Conservation (phyloP, 768 basidiomycete species). For the Suillus sp. region DNA sequence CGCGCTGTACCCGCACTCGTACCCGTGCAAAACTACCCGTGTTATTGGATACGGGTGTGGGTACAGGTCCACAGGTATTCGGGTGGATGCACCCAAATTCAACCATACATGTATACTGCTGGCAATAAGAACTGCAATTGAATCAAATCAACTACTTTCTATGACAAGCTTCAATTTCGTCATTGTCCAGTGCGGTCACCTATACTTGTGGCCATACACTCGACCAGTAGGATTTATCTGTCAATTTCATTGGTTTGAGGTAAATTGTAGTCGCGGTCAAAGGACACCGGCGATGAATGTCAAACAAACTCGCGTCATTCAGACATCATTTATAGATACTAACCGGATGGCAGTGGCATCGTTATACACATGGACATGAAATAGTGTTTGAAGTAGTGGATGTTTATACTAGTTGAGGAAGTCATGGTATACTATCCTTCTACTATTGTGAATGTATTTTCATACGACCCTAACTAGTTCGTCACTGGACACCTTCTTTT, state of each 20-base stretch:
- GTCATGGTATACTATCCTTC: neutral
- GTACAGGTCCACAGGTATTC: too few species aligned
- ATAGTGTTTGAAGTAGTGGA: neutral
- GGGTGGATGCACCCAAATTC: too few species aligned
- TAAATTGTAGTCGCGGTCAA: neutral
- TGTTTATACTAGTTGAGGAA: neutral
- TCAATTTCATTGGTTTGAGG: neutral
- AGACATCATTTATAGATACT: neutral
- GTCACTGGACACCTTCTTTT: constrained; percentile 10
- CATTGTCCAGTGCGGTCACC: too few species aligned
- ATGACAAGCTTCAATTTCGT: too few species aligned
- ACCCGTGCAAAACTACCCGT: too few species aligned
- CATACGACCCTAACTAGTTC: constrained; percentile 2
- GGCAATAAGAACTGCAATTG: too few species aligned
- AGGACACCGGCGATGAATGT: constrained; percentile 61
- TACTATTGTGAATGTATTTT: neutral
- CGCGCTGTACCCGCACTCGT: too few species aligned
- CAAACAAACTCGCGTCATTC: neutral
- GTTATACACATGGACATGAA: neutral
- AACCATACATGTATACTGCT: too few species aligned
- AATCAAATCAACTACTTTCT: too few species aligned
- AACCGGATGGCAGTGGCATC: neutral
- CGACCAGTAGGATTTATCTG: too few species aligned
- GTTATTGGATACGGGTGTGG: too few species aligned
- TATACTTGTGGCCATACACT: too few species aligned